phyloP scores from a whole-genome alignment of 2,329 filamentous ascomycete species.

The Sphaerulina populicola region DNA sequence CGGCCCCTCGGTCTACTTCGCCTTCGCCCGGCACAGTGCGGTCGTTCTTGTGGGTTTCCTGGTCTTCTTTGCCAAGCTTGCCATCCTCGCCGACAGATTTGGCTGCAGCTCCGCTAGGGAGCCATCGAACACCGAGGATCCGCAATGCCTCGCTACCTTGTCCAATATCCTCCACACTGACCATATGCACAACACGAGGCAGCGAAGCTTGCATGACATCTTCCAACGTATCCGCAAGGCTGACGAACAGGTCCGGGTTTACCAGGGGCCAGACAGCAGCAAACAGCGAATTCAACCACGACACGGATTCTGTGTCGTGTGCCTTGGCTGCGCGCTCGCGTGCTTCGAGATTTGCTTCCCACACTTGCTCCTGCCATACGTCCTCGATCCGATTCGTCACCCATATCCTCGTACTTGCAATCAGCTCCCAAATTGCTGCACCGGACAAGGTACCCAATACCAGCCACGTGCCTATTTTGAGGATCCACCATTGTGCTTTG shows the following conservation, averaged over 20 bases:
- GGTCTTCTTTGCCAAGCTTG: slow-evolving; percentile 42
- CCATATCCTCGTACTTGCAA: slow-evolving; percentile 44
- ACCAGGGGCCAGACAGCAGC: slow-evolving; percentile 64
- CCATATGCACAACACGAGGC: slow-evolving; percentile 62
- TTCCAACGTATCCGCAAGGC: slow-evolving; percentile 61
- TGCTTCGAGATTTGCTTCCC: slow-evolving; percentile 54
- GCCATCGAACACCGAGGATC: slow-evolving; percentile 62
- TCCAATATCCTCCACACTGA: slow-evolving; percentile 65
- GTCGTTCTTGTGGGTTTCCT: slow-evolving; percentile 41
- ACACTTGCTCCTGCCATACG: slow-evolving; percentile 61
- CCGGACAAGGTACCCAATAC: slow-evolving; percentile 12
- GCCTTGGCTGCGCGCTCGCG: slow-evolving; percentile 42
- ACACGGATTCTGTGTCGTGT: slow-evolving; percentile 54
- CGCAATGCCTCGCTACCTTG: slow-evolving; percentile 64
- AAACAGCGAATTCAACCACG: slow-evolving; percentile 64
- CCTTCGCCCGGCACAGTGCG: slow-evolving; percentile 43
- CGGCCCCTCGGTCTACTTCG: slow-evolving; percentile 33
- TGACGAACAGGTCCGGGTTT: slow-evolving; percentile 65
- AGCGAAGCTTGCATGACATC: slow-evolving; percentile 73
- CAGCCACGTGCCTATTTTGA: slow-evolving; percentile 17
- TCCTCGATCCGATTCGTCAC: slow-evolving; percentile 52
- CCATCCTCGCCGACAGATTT: slow-evolving; percentile 53
- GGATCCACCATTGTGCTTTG: slow-evolving; percentile 10
- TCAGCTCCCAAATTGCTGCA: slow-evolving; percentile 20
- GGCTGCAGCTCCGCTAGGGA: slow-evolving; percentile 62